A percentile compares a stretch with the other conserved stretches of the same genome.
phyloP scores from a whole-genome alignment of 345 rosid species.

The Linum tenue region DNA sequence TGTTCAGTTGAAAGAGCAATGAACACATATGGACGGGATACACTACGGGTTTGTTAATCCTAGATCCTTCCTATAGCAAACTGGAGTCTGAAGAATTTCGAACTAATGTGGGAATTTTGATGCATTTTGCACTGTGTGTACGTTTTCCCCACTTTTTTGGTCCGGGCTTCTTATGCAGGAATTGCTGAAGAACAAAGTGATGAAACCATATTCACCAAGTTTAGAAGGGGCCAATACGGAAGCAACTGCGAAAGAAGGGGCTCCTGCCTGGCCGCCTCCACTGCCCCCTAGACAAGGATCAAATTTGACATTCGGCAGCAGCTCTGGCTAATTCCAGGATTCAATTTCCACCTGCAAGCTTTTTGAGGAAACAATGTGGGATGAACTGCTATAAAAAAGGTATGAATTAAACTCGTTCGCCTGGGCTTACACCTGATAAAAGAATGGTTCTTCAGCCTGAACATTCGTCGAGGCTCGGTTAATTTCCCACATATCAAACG shows the following conservation, averaged over 20 bases:
- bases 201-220: constrained; percentile 72
- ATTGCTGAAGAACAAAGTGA: constrained; percentile 56
- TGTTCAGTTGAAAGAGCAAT: constrained; percentile 61
- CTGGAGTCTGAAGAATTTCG: neutral
- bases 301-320: constrained; percentile 58
- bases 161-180: constrained; percentile 37
- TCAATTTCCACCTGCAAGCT: neutral
- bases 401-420: neutral
- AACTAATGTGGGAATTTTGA: neutral
- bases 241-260: constrained; percentile 43
- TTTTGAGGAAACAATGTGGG: neutral
- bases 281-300: constrained; percentile 38
- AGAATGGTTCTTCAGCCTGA: too few species aligned
- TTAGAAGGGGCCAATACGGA: constrained; percentile 27
- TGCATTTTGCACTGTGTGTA: neutral
- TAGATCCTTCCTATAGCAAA: neutral
- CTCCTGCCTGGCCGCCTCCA: constrained; percentile 37
- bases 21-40: constrained; percentile 47
- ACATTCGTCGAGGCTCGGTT: too few species aligned
- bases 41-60: constrained; percentile 38
- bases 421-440: too few species aligned
- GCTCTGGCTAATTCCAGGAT: constrained; percentile 18
- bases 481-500: too few species aligned
- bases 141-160: neutral
- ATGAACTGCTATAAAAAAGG: neutral